Percentiles rank a stretch among this genome's conserved stretches.
Conservation (phyloP, 116 monocot species). For the Trichopus zeylanicus region DNA sequence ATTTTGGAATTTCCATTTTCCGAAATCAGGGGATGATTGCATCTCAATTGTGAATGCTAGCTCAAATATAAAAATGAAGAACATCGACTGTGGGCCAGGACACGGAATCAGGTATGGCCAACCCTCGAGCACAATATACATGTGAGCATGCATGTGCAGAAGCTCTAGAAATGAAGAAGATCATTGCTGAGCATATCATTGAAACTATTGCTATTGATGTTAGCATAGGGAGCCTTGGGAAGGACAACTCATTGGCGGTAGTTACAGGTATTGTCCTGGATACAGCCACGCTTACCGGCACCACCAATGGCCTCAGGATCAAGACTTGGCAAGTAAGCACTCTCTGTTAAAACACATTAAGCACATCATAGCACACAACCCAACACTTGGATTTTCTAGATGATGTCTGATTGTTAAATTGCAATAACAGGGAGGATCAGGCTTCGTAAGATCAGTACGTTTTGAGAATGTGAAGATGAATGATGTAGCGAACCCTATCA, state of each 20-base stretch:
- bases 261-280: slow-evolving; percentile 70
- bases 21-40: slow-evolving; percentile 78
- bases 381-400: neutral
- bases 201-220: slow-evolving; percentile 8
- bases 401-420: neutral
- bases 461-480: too few relatives aligned
- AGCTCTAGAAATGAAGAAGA: too few relatives aligned
- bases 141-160: too few relatives aligned
- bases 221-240: slow-evolving; percentile 97
- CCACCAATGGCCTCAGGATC: slow-evolving; percentile 84
- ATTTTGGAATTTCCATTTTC: slow-evolving; percentile 1
- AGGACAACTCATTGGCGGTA: slow-evolving; percentile 48
- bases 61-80: slow-evolving; percentile 85
- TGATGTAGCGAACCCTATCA: too few relatives aligned
- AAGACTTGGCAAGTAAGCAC: slow-evolving; percentile 90
- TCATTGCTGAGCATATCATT: neutral
- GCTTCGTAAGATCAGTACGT: slow-evolving; percentile 35
- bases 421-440: slow-evolving; percentile 73
- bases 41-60: slow-evolving; percentile 87
- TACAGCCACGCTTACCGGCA: slow-evolving; percentile 54
- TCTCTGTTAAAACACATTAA: neutral
- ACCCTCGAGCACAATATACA: neutral
- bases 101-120: slow-evolving; percentile 85
- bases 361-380: neutral
- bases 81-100: slow-evolving; percentile 92